Conservation (phyloP, 1,284 basidiomycete species). For the Coriolopsis trogii region DNA sequence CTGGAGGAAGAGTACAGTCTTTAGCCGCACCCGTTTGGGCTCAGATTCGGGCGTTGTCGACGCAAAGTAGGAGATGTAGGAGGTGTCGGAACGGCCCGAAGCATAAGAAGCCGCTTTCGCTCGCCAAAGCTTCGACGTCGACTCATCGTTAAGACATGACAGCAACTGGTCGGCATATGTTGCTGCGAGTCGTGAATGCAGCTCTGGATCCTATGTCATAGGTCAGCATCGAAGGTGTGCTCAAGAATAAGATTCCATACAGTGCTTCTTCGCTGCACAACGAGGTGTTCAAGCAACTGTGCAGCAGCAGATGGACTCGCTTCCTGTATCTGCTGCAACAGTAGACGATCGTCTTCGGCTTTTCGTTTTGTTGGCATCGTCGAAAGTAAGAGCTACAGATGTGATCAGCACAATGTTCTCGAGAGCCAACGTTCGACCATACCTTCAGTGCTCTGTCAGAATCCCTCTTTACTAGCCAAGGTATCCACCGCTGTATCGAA, state of each 20-base stretch:
- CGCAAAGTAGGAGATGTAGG: conserved; percentile 65
- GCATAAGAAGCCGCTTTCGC: conserved; percentile 64
- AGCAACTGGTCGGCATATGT: conserved; percentile 59
- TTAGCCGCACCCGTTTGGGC: conserved; percentile 73
- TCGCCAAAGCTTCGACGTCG: conserved; percentile 65
- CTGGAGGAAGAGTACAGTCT: conserved; percentile 78
- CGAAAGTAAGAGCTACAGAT: conserved; percentile 58
- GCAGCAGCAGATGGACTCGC: conserved; percentile 62
- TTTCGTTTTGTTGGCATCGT: conserved; percentile 51
- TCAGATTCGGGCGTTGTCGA: conserved; percentile 74
- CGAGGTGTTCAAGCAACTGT: conserved; percentile 79
- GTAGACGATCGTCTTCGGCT: conserved; percentile 57
- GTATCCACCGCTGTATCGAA: conserved; percentile 72
- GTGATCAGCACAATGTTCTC: background rate
- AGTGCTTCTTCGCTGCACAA: conserved; percentile 68
- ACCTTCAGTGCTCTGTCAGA: conserved; percentile 76
- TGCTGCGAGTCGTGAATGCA: conserved; percentile 63
- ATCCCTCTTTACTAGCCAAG: conserved; percentile 80
- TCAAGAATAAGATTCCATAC: conserved; percentile 39
- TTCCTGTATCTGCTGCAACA: conserved; percentile 58
- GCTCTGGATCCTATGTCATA: conserved; percentile 47
- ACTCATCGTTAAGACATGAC: conserved; percentile 49
- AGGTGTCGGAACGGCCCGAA: conserved; percentile 61
- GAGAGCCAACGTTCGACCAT: background rate
- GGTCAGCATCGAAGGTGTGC: conserved; percentile 1